Evolutionary conservation across 192 early-diverging fungal genomes (phyloP), one percentile per base, ranked within the genome.

Genomic region (Thamnidium elegans): DNA sequence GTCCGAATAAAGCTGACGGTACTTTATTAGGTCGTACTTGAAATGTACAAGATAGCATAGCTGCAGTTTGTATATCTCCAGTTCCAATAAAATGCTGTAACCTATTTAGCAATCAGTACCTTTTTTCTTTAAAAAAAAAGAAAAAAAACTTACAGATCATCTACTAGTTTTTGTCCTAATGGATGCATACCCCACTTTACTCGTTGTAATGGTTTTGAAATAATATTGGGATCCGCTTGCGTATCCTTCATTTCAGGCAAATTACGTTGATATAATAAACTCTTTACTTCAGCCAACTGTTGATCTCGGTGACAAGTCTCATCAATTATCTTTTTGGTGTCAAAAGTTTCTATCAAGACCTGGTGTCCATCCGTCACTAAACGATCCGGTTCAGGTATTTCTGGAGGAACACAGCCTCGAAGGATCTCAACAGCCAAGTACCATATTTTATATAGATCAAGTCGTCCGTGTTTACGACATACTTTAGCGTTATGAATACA

Each of bases 51-150:
- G 78, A 77, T 17, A 90, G 63, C 34, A 90, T 65, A 0, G 87
- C 87, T 21, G 85, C 62, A 39, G 79, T 89, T 65, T 90, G 88
- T 21, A 88, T 79, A 72, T 90, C 87, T 7, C 87, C 83, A 60
- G 76, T 70, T 8, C 62, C 55, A 39, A 79, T 72, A 52, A 86
- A 73, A 62, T 87, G 79, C 0, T 71, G 58, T 55, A 90, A 76
- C 15, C 84, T 84, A 75, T 26, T 26, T 26, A 26, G 26, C 3
- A 63, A 17, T 17, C 11, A 56, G 36, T 30, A 55, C 20, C 31
- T 7, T 4, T 19, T 42, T 14, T 9, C 10, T 34, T 50, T 31
- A 42, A 32, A 45, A 26, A 20, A 59, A 4, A 59, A 45, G 26
- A 59, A 31, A 52, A 59, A 23, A 45, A 26, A 74, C 83, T 62